Base-by-base conservation (phyloP, 768 basidiomycete species). In the Lactarius tabidus region DNA sequence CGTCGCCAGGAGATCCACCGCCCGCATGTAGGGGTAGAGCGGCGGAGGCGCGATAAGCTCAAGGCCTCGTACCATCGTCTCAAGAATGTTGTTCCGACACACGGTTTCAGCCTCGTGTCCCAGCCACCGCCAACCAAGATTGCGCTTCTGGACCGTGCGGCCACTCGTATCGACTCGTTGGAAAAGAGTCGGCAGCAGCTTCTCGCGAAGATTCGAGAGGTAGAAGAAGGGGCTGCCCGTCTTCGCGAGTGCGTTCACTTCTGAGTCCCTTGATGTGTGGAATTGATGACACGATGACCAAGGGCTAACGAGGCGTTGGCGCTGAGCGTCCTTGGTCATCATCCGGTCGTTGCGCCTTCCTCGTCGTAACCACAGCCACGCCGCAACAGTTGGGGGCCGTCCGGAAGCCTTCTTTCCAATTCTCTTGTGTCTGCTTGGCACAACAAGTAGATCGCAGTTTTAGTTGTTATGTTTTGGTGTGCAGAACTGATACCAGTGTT, bases 101-200 rank as follows among this genome's bases (percentile, higher is more conserved):
- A 15, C 48, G 48, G 23, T 5, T 14, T 26, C 48, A 5, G 48
- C 71, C 94, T 93, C 29, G 81, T 87, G 65, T 90, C 89, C 53
- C 93, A 92, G 80, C 92, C 94, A 82, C 91, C 93, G 82, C 87
- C 90, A 14, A 91, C 89, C 84, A 96, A 96, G 79, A 90, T 93
- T 61, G 90, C 87, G 67, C 80, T 95, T 60, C 84, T 96, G 70
- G 94, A 95, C 72, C 86, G 92, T 72, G 88, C 93, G 45, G 90
- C 90, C 68, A 86, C 85, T 59, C 91, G 95, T 77, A 89, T 95
- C 80, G 84, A 86, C 78, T 87, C 90, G 71, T 87, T 95, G 72
- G 91, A 94, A 79, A 84, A 87, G 75, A 85, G 87, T 70, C 87
- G 86, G 68, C 82, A 82, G 64, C 86, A 89, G 72, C 79, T 90